Evolutionary conservation across 208 protist species (phyloP), one percentile per base, ranked within the genome.

Genomic region (Crithidia thermophila): DNA sequence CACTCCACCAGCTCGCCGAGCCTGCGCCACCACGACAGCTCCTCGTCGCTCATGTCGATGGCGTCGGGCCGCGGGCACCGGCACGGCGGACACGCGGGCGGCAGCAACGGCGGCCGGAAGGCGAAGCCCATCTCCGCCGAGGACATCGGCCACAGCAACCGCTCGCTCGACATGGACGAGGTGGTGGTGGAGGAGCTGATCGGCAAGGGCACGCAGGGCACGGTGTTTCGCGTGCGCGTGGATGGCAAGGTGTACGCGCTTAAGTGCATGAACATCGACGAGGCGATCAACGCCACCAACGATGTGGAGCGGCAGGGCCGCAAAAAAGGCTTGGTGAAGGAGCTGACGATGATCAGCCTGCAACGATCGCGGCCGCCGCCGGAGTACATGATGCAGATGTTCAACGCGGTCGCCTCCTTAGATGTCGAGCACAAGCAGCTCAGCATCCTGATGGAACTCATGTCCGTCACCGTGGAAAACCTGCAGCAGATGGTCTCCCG

Each of bases 281-380:
- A 84, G 62, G 85, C 86, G 16, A 88, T 70, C n/a, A 77, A 90
- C 57, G 80, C 87, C 13, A 85, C 78, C 2, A 87, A 93, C 59
- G 66, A 73, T 18, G 84, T 87, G 9, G 91, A 96, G 73, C 76
- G 85, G 9, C 91, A 96, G 55, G 87, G 86, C 11, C 79, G 86
- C 28, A 94, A 96, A 66, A 71, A 78, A 13, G 87, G 88, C n/a
- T 66, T 96, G 16, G 83, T 96, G 49, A 89, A 91, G 75, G 88
- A 96, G 75, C 66, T 96, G 8, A 86, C 90, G 13, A 94, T 94
- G 82, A 94, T 96, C 49, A 75, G 72, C 8, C 53, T 88, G 50
- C 91, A 94, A 68, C 67, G 78, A 13, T 56, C 57, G 20, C 62
- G 72, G 5, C 53, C 66, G 7, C 69, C 61, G 43, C 79, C 85